These are phyloP conservation scores for Pulveroboletus frians DNA, from an alignment of 768 basidiomycete genomes.

Conservation along the genomic window DNA sequence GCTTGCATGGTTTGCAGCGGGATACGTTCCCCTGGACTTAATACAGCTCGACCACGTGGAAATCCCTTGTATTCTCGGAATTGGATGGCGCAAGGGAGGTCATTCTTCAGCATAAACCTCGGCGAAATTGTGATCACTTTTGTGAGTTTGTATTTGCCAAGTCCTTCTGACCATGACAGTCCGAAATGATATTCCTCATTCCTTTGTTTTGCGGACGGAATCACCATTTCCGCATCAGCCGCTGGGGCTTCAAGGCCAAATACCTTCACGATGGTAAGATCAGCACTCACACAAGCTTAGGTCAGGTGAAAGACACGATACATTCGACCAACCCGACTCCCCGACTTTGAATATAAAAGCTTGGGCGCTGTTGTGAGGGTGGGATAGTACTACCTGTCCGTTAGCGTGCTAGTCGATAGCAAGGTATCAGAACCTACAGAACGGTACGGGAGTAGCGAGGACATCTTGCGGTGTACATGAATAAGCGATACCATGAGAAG, in stretches of 20 bases:
- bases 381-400: slow-evolving; percentile 68
- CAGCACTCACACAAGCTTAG: background rate
- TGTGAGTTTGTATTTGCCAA: slow-evolving; percentile 95
- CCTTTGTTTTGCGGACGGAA: slow-evolving; percentile 57
- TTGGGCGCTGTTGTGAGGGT: slow-evolving; percentile 71
- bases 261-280: slow-evolving; percentile 39
- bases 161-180: slow-evolving; percentile 86
- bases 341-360: slow-evolving; percentile 78
- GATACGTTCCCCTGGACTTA: slow-evolving; percentile 64
- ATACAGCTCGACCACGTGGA: slow-evolving; percentile 53
- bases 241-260: slow-evolving; percentile 87
- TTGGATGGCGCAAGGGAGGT: slow-evolving; percentile 58
- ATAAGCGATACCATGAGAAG: slow-evolving; percentile 13
- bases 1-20: slow-evolving; percentile 64
- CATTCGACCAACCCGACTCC: slow-evolving; percentile 89
- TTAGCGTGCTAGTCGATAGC: slow-evolving; percentile 5
- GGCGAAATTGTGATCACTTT: slow-evolving; percentile 92
- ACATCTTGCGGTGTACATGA: slow-evolving; percentile 32
- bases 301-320: slow-evolving; percentile 23
- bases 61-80: slow-evolving; percentile 82
- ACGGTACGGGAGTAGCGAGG: slow-evolving; percentile 59
- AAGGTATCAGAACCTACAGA: slow-evolving; percentile 51
- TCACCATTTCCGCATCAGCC: slow-evolving; percentile 79
- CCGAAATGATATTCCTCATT: slow-evolving; percentile 75
- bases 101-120: slow-evolving; percentile 86